Evolutionary conservation across 257 asterid genomes (phyloP).

Genomic region (Linderniella brevidens): DNA sequence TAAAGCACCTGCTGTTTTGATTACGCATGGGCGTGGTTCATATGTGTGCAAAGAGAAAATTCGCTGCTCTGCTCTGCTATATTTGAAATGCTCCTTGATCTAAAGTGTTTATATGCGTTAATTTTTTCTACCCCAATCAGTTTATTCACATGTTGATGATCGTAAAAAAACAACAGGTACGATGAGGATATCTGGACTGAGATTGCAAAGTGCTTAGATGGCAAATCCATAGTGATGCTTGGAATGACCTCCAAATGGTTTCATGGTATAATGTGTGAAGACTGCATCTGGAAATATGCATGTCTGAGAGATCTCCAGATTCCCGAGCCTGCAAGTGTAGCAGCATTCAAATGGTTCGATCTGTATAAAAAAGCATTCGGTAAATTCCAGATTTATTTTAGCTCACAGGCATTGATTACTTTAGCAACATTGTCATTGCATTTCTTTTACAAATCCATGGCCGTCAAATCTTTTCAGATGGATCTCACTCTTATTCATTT

Average conservation of each 20-base stretch:
- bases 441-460: background rate
- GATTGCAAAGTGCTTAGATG: conserved; percentile 85
- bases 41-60: background rate
- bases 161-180: conserved; percentile 24
- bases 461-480: conserved; percentile 41
- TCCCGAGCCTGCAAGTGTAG: conserved; percentile 50
- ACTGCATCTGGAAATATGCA: conserved; percentile 69
- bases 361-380: conserved; percentile 77
- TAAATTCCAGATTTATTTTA: conserved; percentile 17
- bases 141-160: too few relatives aligned
- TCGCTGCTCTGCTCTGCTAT: conserved; percentile 1
- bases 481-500: conserved; percentile 73
- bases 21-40: too few relatives aligned
- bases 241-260: conserved; percentile 76
- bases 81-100: too few relatives aligned
- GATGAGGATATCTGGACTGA: conserved; percentile 92
- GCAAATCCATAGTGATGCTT: conserved; percentile 78
- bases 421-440: background rate
- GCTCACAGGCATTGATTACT: background rate
- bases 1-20: too few relatives aligned
- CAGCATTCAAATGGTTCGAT: conserved; percentile 57
- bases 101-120: too few relatives aligned
- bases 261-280: conserved; percentile 46
- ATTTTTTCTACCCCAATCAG: too few relatives aligned
- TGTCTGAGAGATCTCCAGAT: conserved; percentile 91